Evolutionary conservation across 305 asterid genomes (phyloP).

Genomic region (Andrographis paniculata): DNA sequence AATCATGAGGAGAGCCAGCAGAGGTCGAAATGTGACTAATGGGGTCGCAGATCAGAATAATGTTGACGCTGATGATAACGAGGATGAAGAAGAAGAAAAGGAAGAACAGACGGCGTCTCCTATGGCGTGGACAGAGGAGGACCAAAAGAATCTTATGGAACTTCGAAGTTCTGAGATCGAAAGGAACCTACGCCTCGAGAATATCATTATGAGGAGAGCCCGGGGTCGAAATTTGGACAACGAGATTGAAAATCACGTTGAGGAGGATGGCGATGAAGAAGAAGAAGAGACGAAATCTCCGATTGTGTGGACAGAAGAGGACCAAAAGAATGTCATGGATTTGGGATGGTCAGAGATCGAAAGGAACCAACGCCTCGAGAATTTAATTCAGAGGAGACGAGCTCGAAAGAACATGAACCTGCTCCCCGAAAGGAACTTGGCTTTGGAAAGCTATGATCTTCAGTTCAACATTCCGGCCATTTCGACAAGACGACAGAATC

Average conservation of each 20-base stretch:
- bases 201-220: slow-evolving; percentile 31
- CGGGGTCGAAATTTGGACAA: slow-evolving; percentile 30
- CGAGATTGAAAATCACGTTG: slow-evolving; percentile 41
- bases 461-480: slow-evolving; percentile 57
- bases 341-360: slow-evolving; percentile 88
- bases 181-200: slow-evolving; percentile 86
- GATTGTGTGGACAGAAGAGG: slow-evolving; percentile 93
- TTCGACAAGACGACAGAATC: slow-evolving; percentile 69
- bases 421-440: slow-evolving; percentile 67
- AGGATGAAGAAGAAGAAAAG: slow-evolving; percentile 45
- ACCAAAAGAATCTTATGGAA: slow-evolving; percentile 94
- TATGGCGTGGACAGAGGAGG: slow-evolving; percentile 93
- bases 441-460: slow-evolving; percentile 62
- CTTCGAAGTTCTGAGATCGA: slow-evolving; percentile 88
- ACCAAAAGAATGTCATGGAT: slow-evolving; percentile 94
- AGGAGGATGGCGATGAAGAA: slow-evolving; percentile 36
- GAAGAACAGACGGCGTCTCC: slow-evolving; percentile 50
- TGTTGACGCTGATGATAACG: slow-evolving; percentile 48
- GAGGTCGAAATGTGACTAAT: slow-evolving; percentile 28
- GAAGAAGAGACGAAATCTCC: slow-evolving; percentile 51
- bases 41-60: slow-evolving; percentile 43
- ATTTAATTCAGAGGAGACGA: slow-evolving; percentile 75
- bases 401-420: slow-evolving; percentile 45
- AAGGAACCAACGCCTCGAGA: slow-evolving; percentile 86
- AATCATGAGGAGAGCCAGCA: slow-evolving; percentile 19